Conservation (phyloP, 208 protist species). For the Giardia muris region DNA sequence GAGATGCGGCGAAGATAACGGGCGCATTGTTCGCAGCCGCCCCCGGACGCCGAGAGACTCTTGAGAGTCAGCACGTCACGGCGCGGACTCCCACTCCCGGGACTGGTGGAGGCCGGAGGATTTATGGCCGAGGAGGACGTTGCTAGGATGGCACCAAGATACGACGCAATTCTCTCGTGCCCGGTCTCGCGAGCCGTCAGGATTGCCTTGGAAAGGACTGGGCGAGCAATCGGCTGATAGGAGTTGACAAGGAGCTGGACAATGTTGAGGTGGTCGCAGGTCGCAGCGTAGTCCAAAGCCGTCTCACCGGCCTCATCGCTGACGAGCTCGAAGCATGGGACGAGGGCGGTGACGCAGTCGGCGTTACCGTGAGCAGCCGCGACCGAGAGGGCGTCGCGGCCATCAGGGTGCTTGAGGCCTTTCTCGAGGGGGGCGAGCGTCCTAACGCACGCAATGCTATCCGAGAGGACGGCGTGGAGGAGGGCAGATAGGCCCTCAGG, state of each 20-base stretch:
- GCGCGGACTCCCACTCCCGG: neutral
- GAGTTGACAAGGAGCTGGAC: neutral
- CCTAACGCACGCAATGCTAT: neutral
- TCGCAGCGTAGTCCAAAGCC: neutral
- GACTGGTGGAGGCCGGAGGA: neutral
- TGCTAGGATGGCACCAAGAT: neutral
- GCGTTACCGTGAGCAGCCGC: neutral
- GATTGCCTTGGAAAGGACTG: neutral
- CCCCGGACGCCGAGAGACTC: neutral
- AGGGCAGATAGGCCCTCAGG: neutral
- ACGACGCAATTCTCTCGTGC: neutral
- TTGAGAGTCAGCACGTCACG: neutral
- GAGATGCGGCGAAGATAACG: neutral
- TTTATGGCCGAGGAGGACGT: neutral
- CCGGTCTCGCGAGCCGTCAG: neutral
- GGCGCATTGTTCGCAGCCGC: neutral
- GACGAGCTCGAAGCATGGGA: neutral
- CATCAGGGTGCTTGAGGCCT: neutral
- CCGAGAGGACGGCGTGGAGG: neutral
- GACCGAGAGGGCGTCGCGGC: neutral
- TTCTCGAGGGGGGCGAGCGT: neutral
- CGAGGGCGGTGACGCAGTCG: neutral
- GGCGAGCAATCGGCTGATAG: neutral
- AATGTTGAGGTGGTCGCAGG: neutral
- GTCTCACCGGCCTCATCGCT: neutral